phyloP scores from a whole-genome alignment of 306 rosid species.

The Cotoneaster glaucophyllus region DNA sequence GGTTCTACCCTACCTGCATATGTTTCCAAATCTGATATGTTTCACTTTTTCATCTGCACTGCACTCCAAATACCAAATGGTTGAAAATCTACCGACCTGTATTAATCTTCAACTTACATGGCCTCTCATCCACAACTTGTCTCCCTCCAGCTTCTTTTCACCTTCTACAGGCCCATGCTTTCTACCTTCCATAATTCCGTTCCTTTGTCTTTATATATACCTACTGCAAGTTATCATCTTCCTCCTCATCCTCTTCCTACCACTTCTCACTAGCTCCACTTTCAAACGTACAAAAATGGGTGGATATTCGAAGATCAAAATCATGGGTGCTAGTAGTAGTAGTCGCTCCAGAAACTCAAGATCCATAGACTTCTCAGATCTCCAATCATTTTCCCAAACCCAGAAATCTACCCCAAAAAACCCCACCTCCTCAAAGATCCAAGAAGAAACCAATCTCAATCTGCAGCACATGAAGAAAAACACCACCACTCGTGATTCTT shows the following conservation, averaged over 20 bases:
- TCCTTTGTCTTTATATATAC: neutral
- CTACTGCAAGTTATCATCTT: neutral
- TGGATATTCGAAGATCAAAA: conserved; percentile 46
- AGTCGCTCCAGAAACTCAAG: conserved; percentile 32
- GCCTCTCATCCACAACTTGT: neutral
- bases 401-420: neutral
- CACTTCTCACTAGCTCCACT: neutral
- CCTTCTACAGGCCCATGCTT: neutral
- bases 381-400: conserved; percentile 21
- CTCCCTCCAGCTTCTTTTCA: neutral
- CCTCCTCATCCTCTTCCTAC: neutral
- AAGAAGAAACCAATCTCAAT: neutral
- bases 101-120: neutral
- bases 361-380: conserved; percentile 50
- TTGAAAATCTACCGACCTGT: neutral
- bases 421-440: neutral
- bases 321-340: neutral
- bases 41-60: neutral
- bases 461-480: conserved; percentile 2
- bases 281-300: conserved; percentile 22
- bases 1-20: neutral
- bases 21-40: neutral
- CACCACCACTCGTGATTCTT: neutral
- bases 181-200: neutral
- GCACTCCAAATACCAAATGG: neutral